Base-by-base conservation (phyloP, 768 basidiomycete genomes). In the Russula olivacea region DNA sequence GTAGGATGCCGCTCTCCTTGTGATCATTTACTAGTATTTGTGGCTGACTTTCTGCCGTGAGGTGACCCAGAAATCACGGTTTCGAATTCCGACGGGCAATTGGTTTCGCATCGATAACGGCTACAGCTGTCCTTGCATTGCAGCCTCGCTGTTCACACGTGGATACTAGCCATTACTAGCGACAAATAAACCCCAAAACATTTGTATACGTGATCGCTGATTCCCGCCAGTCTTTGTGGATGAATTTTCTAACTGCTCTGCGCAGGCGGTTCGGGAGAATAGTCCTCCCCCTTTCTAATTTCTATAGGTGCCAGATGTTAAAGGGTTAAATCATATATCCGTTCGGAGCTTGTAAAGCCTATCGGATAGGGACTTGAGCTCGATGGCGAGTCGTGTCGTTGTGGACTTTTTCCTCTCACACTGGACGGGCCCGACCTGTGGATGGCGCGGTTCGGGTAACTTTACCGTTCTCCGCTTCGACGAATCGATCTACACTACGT, bases 301-400 rank as follows among this genome's bases (percentile, higher is more conserved):
- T 48, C 23, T 17, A n/a, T 9, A n/a, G 10, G 9, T n/a, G 19
- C 30, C 11, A 43, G 43, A 43, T n/a, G 19, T 19, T 7, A 19
- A 19, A 12, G n/a, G 17, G 11, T 12, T 21, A 15, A 30, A 34
- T 17, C n/a, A n/a, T 52, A 40, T 5, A 9, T 17, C 23, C 14
- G 6, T 52, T 30, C n/a, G 50, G 58, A 43, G 14, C 43, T n/a
- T 43, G 19, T 43, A 43, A 10, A n/a, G 0, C 43, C 17, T 25
- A 50, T 47, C 45, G 21, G 45, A n/a, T 38, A 19, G 12, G 40
- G 58, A 17, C 40, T 51, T 59, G 58, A 50, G 49, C 58, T 59
- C 25, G 23, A 38, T 25, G 19, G 17, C 28, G 28, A 45, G 50
- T 51, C 23, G 40, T 52, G 50, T 51, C 23, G 30, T 52, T 50